These are phyloP conservation scores for Thermochaetoides thermophila DNA, from an alignment of 495 filamentous ascomycete species.

Conservation along the genomic window DNA sequence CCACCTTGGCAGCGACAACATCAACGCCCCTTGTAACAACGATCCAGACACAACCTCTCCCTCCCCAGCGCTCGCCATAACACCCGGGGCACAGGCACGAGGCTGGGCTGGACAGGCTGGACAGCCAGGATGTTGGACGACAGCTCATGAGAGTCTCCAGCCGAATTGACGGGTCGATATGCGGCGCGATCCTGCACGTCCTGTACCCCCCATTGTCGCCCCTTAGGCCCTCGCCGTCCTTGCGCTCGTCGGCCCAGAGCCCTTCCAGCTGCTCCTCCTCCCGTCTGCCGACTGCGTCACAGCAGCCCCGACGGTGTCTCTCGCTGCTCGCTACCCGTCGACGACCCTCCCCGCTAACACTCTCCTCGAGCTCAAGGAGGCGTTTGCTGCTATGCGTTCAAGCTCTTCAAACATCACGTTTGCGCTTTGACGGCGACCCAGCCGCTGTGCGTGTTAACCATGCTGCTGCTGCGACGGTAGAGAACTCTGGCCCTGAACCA, in stretches of 20 bases:
- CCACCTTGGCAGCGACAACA: slow-evolving; percentile 1
- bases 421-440: slow-evolving; percentile 9
- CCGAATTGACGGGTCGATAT: slow-evolving; percentile 38
- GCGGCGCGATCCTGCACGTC: slow-evolving; percentile 30
- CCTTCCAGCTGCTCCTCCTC: not conserved
- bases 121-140: slow-evolving; percentile 31
- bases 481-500: not conserved
- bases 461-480: slow-evolving; percentile 6
- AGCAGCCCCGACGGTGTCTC: no score
- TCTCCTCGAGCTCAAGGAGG: no score
- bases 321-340: no score
- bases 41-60: slow-evolving; percentile 1
- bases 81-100: slow-evolving; percentile 10
- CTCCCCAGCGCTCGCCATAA: not conserved
- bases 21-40: slow-evolving; percentile 1
- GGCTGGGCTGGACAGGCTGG: slow-evolving; percentile 25
- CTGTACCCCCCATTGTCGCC: slow-evolving; percentile 23
- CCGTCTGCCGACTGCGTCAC: no score
- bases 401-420: slow-evolving; percentile 3
- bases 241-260: slow-evolving; percentile 14
- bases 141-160: slow-evolving; percentile 38
- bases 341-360: no score
- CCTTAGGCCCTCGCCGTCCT: no score
- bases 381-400: slow-evolving; percentile 5
- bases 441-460: slow-evolving; percentile 5